These are phyloP conservation scores for Apiospora pterosperma DNA, from an alignment of 2,329 filamentous ascomycete species.

Conservation along the genomic window DNA sequence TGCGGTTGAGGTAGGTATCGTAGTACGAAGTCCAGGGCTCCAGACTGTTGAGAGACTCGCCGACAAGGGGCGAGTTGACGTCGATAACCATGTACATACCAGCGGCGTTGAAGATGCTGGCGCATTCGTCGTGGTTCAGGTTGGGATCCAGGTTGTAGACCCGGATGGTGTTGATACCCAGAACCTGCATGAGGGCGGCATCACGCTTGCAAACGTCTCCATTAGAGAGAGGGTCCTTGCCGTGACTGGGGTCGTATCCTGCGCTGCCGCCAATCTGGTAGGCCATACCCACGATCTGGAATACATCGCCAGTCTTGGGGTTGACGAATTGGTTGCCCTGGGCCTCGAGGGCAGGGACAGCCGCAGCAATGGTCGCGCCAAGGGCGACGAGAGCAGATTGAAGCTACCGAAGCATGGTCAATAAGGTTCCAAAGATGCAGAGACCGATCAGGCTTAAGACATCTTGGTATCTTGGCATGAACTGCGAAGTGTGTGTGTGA, in stretches of 20 bases:
- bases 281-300: conserved; percentile 65
- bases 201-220: conserved; percentile 57
- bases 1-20: conserved; percentile 59
- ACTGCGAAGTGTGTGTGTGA: neutral
- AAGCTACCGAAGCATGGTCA: conserved; percentile 22
- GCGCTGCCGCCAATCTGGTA: conserved; percentile 67
- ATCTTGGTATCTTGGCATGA: neutral
- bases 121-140: conserved; percentile 64
- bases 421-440: neutral
- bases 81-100: conserved; percentile 69
- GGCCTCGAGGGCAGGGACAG: conserved; percentile 55
- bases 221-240: conserved; percentile 59
- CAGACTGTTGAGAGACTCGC: conserved; percentile 52
- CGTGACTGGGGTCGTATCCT: conserved; percentile 52
- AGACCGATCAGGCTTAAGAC: no score
- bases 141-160: conserved; percentile 67
- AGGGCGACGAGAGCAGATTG: conserved; percentile 49
- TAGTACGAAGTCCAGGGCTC: conserved; percentile 60
- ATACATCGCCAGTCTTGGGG: conserved; percentile 53
- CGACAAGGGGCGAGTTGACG: conserved; percentile 62
- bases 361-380: conserved; percentile 49
- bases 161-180: conserved; percentile 65
- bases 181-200: conserved; percentile 61
- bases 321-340: conserved; percentile 59
- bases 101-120: conserved; percentile 64